Evolutionary conservation across 805 yeast species (phyloP), one percentile per base, ranked within the genome.

Genomic region (Ogataea sp.): DNA sequence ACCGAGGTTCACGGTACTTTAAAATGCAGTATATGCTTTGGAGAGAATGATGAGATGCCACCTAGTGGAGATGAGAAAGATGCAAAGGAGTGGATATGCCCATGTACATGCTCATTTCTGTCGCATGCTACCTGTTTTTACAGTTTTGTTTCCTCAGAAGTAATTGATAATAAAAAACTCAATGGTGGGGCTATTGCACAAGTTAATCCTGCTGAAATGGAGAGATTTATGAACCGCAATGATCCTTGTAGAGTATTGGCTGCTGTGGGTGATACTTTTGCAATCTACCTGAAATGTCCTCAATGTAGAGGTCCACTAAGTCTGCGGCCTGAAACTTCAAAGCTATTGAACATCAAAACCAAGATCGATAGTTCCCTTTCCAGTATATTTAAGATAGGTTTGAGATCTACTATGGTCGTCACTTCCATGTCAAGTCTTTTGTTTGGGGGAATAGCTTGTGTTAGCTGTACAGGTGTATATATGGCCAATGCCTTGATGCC

Each of bases 41-140:
- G 56, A 18, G 54, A 51, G 23, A 45, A 49, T 32, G 55, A 53
- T 37, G 62, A 39, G 58, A 41, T 52, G 11, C 62, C 62, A 1
- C 64, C 64, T 4, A 44, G 52, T 43, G 60, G 62, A 39, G 45
- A 43, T 6, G 47, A 45, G 2, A 26, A 34, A 14, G 60, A 56
- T 33, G 54, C 62, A 2, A 55, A 58, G 20, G 64, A 59, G 37
- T 70, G 73, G 73, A 58, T 67, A 15, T 58, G 57, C 16, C 73
- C 73, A 1, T 71, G 76, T 41, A 41, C 51, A 15, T 71, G 77
- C 48, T 66, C 68, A 4, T 47, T 71, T 20, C 47, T 58, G 10
- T 75, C 73, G 4, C 77, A 71, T 47, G 61, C 70, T 33, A 52
- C 51, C 36, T 71, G 77, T 39, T 53, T 71, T 27, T 48, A 65